phyloP scores from a whole-genome alignment of 257 asterid species.

The Solanum clarkiae region DNA sequence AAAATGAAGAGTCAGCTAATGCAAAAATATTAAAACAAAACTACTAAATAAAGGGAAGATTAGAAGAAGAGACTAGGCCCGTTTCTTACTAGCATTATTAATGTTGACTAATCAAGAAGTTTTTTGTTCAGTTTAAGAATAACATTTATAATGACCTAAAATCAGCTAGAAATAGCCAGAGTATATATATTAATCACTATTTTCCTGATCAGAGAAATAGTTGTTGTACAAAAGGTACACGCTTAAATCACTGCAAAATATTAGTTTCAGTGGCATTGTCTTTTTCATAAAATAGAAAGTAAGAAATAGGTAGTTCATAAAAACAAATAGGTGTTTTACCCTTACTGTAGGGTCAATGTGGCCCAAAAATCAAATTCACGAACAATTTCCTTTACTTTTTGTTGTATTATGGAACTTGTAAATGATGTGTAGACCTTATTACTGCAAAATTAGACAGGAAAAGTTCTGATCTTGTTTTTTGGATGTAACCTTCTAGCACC shows the following conservation, averaged over 20 bases:
- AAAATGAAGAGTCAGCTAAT: background rate
- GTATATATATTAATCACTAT: background rate
- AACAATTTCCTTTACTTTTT: background rate
- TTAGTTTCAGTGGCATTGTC: background rate
- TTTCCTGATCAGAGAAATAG: background rate
- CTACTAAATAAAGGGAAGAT: background rate
- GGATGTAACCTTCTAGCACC: background rate
- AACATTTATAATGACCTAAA: background rate
- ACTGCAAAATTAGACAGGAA: background rate
- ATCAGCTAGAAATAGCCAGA: background rate
- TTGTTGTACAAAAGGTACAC: background rate
- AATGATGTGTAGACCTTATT: background rate
- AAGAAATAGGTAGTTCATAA: background rate
- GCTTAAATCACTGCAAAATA: background rate
- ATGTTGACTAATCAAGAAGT: background rate
- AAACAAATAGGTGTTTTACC: background rate
- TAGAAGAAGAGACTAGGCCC: background rate
- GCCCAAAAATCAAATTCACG: background rate
- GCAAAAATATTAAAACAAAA: background rate
- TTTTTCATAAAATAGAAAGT: background rate
- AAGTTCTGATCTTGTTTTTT: background rate
- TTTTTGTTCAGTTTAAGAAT: background rate
- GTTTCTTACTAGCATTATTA: background rate
- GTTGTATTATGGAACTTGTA: background rate
- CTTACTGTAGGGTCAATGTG: background rate